phyloP scores from a whole-genome alignment of 179 eudicot genomes.

The Heliamphora pulchella region DNA sequence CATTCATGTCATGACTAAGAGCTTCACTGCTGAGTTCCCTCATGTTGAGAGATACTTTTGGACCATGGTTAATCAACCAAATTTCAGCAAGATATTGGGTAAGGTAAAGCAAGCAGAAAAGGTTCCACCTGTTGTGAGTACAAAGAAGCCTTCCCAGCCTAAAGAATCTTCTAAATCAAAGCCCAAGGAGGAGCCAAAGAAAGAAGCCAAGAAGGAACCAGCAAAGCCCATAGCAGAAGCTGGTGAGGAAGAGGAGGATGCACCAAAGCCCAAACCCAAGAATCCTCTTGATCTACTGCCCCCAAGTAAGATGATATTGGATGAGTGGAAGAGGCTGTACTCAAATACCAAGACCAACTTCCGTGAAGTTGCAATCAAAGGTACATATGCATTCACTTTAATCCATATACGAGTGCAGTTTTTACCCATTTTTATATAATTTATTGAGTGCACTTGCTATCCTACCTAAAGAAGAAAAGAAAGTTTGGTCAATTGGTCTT shows the following conservation, averaged over 20 bases:
- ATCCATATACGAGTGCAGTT: too few relatives aligned
- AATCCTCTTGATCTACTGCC: constrained; percentile 74
- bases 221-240: constrained; percentile 12
- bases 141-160: constrained; percentile 16
- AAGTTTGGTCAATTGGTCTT: too few relatives aligned
- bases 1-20: constrained; percentile 25
- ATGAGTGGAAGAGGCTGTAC: constrained; percentile 87
- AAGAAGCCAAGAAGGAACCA: neutral
- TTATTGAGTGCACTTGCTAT: too few relatives aligned
- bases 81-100: constrained; percentile 28
- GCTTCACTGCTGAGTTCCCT: constrained; percentile 33
- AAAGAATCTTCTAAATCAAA: constrained; percentile 21
- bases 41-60: constrained; percentile 38
- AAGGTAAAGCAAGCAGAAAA: constrained; percentile 24
- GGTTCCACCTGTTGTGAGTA: constrained; percentile 17
- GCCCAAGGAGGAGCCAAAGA: constrained; percentile 20
- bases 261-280: constrained; percentile 64
- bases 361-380: constrained; percentile 88
- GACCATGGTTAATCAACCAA: constrained; percentile 39
- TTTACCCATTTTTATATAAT: too few relatives aligned
- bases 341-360: constrained; percentile 81
- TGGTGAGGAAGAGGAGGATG: constrained; percentile 21
- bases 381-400: constrained; percentile 15
- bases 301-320: constrained; percentile 72
- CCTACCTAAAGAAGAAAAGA: too few relatives aligned